phyloP scores from a whole-genome alignment of 2,329 filamentous ascomycete species.

The Ophiocordyceps sinensis region DNA sequence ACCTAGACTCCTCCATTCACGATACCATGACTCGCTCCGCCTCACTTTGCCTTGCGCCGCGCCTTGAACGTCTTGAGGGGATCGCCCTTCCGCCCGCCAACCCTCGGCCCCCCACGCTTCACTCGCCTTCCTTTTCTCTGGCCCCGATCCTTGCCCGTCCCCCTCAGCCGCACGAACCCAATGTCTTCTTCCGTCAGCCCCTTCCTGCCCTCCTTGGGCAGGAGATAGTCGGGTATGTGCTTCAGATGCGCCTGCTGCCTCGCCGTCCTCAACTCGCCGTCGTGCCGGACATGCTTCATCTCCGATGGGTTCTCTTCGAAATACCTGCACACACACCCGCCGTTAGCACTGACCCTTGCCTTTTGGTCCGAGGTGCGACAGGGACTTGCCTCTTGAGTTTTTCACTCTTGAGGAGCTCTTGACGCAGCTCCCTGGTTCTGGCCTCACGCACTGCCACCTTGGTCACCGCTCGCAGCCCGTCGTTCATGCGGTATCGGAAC shows the following conservation, averaged over 20 bases:
- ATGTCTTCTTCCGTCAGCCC: constrained; percentile 51
- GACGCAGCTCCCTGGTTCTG: constrained; percentile 69
- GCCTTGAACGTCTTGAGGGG: constrained; percentile 82
- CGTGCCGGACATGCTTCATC: constrained; percentile 74
- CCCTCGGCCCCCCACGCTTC: constrained; percentile 25
- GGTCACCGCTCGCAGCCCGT: constrained; percentile 81
- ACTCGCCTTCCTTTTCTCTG: constrained; percentile 25
- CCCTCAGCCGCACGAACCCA: constrained; percentile 60
- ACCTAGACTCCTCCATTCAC: too few species aligned
- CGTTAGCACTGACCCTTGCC: background rate
- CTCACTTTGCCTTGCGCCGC: constrained; percentile 28
- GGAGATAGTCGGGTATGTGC: constrained; percentile 85
- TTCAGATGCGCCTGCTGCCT: constrained; percentile 79
- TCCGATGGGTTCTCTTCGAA: constrained; percentile 96
- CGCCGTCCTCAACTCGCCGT: constrained; percentile 72
- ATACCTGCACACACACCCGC: constrained; percentile 31
- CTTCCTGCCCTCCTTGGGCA: constrained; percentile 65
- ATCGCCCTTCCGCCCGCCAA: constrained; percentile 54
- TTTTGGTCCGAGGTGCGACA: background rate
- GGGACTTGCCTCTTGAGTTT: constrained; percentile 57
- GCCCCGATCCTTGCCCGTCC: constrained; percentile 33
- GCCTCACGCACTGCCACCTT: constrained; percentile 82
- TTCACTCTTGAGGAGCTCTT: constrained; percentile 85
- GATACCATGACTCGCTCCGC: too few species aligned
- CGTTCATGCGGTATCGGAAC: constrained; percentile 89